A percentile compares a stretch with the other conserved stretches of the same genome.
Evolutionary conservation across 2,329 filamentous ascomycete genomes (phyloP).

Genomic region (Westerdykella ornata): DNA sequence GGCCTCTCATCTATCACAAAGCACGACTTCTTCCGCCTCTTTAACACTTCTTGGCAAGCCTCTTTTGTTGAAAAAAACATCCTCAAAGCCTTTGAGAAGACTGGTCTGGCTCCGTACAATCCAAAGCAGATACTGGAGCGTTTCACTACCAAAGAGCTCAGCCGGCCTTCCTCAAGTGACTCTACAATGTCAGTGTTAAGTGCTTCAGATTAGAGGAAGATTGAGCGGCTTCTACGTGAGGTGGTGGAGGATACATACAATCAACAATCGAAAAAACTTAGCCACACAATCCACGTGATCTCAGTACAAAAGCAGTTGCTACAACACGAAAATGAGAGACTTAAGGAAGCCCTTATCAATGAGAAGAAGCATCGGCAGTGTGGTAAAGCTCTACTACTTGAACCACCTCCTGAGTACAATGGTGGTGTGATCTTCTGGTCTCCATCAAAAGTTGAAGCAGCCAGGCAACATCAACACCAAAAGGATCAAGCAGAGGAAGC

Average conservation of each 20-base stretch:
- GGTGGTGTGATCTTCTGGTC: slow-evolving; percentile 9
- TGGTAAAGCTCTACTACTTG: slow-evolving; percentile 4
- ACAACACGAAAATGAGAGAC: neutral
- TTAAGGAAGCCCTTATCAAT: neutral
- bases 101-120: slow-evolving; percentile 1
- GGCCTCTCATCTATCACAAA: neutral
- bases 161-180: neutral
- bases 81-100: slow-evolving; percentile 2
- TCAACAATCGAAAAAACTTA: neutral
- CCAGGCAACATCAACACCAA: neutral
- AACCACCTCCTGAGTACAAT: slow-evolving; percentile 6
- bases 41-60: slow-evolving; percentile 2
- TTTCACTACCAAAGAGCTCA: neutral
- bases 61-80: slow-evolving; percentile 1
- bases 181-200: neutral
- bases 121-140: slow-evolving; percentile 3
- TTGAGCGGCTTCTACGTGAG: slow-evolving; percentile 1
- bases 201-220: slow-evolving; percentile 2
- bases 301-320: neutral
- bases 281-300: neutral
- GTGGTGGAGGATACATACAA: neutral
- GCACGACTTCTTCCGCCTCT: neutral
- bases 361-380: slow-evolving; percentile 6
- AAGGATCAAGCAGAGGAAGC: neutral
- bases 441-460: too few species aligned